These are phyloP conservation scores for Geranomyces variabilis DNA, from an alignment of 192 early-diverging fungal species.

Conservation along the genomic window DNA sequence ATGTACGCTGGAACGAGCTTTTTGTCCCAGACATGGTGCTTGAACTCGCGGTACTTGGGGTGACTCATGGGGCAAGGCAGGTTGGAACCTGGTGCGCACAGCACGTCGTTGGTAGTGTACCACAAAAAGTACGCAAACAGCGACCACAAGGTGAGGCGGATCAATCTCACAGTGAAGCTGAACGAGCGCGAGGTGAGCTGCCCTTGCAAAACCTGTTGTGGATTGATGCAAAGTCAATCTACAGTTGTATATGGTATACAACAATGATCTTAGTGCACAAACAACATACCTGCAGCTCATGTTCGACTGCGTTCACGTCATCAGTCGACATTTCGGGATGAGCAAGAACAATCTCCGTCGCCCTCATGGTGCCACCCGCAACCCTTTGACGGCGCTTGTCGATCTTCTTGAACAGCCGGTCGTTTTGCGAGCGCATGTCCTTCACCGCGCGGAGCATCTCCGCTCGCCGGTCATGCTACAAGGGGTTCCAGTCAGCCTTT, in stretches of 20 bases:
- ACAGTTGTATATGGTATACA: neutral
- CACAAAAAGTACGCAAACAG: slow-evolving; percentile 3
- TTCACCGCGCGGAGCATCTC: slow-evolving; percentile 16
- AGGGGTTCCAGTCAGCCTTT: too few species aligned
- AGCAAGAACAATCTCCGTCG: neutral
- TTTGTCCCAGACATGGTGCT: slow-evolving; percentile 10
- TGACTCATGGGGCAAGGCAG: slow-evolving; percentile 4
- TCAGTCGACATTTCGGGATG: neutral
- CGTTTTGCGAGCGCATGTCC: slow-evolving; percentile 11
- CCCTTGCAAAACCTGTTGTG: slow-evolving; percentile 4
- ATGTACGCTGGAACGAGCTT: slow-evolving; percentile 6
- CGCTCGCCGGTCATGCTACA: neutral
- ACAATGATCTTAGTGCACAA: too few species aligned
- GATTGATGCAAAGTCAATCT: neutral
- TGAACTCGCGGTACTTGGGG: neutral
- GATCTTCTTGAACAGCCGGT: neutral
- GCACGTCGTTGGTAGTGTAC: slow-evolving; percentile 1
- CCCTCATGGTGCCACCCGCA: neutral
- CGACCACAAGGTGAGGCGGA: neutral
- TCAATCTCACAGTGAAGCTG: neutral
- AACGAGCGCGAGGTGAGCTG: neutral
- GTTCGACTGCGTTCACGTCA: slow-evolving; percentile 4
- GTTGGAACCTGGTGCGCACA: slow-evolving; percentile 22
- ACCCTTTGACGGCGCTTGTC: neutral
- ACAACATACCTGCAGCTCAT: slow-evolving; percentile 12